These are phyloP conservation scores for Claviceps digitariae DNA, from an alignment of 2,329 filamentous ascomycete genomes.

Conservation along the genomic window DNA sequence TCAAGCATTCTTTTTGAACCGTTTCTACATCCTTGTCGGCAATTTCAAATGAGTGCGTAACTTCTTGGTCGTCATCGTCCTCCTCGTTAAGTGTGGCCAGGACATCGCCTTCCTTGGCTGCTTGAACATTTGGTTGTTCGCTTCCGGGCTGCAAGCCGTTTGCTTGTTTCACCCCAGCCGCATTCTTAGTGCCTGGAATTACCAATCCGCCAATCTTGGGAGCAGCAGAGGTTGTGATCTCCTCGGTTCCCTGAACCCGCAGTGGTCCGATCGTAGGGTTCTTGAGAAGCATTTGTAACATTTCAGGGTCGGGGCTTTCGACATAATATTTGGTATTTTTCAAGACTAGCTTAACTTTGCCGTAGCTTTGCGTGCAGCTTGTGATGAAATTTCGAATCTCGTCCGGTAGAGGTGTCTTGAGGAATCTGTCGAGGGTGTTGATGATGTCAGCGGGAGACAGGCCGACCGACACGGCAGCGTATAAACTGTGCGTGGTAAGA, in stretches of 20 bases:
- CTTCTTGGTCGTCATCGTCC: constrained; percentile 76
- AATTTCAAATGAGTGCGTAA: constrained; percentile 90
- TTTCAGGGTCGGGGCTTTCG: constrained; percentile 76
- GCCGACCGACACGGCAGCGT: constrained; percentile 92
- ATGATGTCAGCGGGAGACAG: constrained; percentile 82
- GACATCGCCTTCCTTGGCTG: constrained; percentile 50
- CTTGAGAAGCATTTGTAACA: constrained; percentile 75
- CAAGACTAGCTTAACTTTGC: constrained; percentile 88
- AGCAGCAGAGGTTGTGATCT: constrained; percentile 67
- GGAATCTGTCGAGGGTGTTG: constrained; percentile 71
- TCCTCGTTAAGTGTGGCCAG: constrained; percentile 66
- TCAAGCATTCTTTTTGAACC: constrained; percentile 80
- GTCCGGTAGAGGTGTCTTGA: constrained; percentile 78
- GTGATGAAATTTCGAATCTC: constrained; percentile 65
- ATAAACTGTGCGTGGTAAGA: constrained; percentile 82
- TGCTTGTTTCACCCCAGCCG: constrained; percentile 73
- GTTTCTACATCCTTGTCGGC: constrained; percentile 67
- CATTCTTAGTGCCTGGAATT: constrained; percentile 89
- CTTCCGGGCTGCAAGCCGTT: constrained; percentile 21
- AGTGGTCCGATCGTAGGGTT: constrained; percentile 71
- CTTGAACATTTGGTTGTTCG: constrained; percentile 31
- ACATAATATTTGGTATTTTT: constrained; percentile 93
- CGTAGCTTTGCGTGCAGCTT: constrained; percentile 76
- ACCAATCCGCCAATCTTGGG: constrained; percentile 79
- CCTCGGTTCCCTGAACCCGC: constrained; percentile 56